Evolutionary conservation across 495 filamentous ascomycete species (phyloP), one percentile per base, ranked within the genome.

Genomic region (Endocarpon pusillum): DNA sequence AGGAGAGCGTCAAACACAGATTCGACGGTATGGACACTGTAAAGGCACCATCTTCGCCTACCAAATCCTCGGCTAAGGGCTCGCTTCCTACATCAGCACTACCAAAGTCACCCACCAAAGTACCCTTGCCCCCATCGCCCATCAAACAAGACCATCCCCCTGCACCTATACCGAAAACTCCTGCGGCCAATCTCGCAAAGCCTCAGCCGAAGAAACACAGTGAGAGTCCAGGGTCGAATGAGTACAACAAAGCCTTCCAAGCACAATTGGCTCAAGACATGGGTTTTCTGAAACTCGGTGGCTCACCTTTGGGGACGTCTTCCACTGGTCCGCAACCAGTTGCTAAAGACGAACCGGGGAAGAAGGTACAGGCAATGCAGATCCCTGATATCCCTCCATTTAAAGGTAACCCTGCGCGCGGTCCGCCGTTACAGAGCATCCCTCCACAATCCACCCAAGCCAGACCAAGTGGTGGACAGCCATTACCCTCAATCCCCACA

Each of bases 201-300:
- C 49, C 61, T 22, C 52, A 39, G 15, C 47, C 53, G 21, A 45
- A 26, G 41, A 55, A 47, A 36, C n/a, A n/a, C n/a, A n/a, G n/a
- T n/a, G 51, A 42, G 29, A 57, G 47, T 19, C 46, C 45, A 32
- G 49, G 50, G 14, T 69, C 67, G 7, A 55, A 61, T 9, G 68
- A 78, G 31, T 76, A 75, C 43, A 67, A 73, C 39, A 62, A 58
- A 36, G 66, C 66, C 14, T 41, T 71, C 14, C 73, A 70, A 38
- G 65, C 71, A 20, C 66, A 75, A 40, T 46, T 80, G 16, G 68
- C 66, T 19, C 57, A 63, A 38, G 72, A 75, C 29, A 60, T 80
- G 58, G 55, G 58, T 10, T 63, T 58, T 29, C 55, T 78, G 8
- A 44, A 52, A 25, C 24, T 58, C 8, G 44, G 48, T 7, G 33